Evolutionary conservation across 208 protist genomes (phyloP).

Genomic region (Leishmania mexicana): DNA sequence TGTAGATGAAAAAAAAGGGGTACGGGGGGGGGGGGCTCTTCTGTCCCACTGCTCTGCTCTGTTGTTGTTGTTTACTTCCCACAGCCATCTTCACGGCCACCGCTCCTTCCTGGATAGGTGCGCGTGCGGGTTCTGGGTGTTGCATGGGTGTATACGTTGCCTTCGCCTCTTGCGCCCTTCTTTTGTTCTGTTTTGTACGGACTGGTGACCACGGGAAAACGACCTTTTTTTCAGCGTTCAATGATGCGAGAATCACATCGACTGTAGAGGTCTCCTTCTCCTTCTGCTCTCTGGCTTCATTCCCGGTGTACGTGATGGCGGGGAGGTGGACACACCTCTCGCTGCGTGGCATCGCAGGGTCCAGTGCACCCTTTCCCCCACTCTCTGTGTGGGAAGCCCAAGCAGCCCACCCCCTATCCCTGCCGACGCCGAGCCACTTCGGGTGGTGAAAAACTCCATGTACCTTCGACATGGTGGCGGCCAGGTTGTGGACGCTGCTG

Average conservation of each 20-base stretch:
- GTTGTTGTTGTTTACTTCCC: background rate
- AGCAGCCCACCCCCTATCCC: background rate
- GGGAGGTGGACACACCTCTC: too few species aligned
- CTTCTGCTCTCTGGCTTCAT: too few species aligned
- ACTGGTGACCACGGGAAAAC: too few species aligned
- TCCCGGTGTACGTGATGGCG: too few species aligned
- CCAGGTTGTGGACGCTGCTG: background rate
- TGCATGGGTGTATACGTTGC: background rate
- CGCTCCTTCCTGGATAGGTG: background rate
- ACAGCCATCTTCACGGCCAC: background rate
- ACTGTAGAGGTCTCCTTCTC: too few species aligned
- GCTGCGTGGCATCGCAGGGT: too few species aligned
- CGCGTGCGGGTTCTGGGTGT: background rate
- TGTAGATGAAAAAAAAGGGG: too few species aligned
- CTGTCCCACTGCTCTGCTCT: background rate
- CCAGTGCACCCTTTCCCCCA: background rate
- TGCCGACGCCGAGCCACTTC: background rate
- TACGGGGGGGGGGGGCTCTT: too few species aligned
- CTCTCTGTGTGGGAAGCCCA: background rate
- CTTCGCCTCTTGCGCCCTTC: background rate
- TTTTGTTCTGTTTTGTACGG: background rate
- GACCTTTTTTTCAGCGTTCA: too few species aligned
- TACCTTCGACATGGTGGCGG: background rate
- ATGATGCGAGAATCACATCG: too few species aligned
- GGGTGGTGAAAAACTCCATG: background rate